Evolutionary conservation across 306 rosid species (phyloP), one percentile per base, ranked within the genome.

Genomic region (Erythrophleum fordii): DNA sequence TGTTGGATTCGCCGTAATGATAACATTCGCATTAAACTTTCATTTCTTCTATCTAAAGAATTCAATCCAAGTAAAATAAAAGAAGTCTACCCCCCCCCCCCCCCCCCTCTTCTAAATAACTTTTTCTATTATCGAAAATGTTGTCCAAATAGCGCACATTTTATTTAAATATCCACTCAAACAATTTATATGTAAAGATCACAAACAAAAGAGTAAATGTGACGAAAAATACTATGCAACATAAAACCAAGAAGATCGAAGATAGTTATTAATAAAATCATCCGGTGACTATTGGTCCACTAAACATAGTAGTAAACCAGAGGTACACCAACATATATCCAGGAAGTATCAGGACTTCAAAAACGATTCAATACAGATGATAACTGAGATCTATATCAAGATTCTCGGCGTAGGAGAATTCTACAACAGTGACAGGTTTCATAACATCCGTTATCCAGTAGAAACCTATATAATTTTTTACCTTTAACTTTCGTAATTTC

Each of bases 391-490:
- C 74, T 22, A 39, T 6, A 45, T 35, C 14, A 60, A 73, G 77
- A 83, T 89, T 87, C 95, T 85, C 91, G 87, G 75, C 56, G 84
- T 2, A 62, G 79, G 92, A 90, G 92, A 90, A 90, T 80, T 80
- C 44, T 37, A 77, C 42, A 25, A 77, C 72, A 53, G 68, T 18
- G 62, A 56, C 49, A 37, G 25, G 72, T 81, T 42, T 46, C 71
- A 58, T 6, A 82, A 77, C 80, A 71, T 51, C 41, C 72, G 83
- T 25, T 48, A 60, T 49, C 62, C 14, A 61, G 52, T 62, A 80
- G 85, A 77, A 83, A 48, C 77, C 60, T 51, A 73, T 73, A 69
- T 29, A 77, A 65, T 51, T 60, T 51, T 60, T 58, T 72, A 79
- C 62, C 76, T 53, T 75, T 67, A 77, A 80, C 8, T 78, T 85